Base-by-base conservation (phyloP, 148 eudicot species). In the Agrostemma githago region DNA sequence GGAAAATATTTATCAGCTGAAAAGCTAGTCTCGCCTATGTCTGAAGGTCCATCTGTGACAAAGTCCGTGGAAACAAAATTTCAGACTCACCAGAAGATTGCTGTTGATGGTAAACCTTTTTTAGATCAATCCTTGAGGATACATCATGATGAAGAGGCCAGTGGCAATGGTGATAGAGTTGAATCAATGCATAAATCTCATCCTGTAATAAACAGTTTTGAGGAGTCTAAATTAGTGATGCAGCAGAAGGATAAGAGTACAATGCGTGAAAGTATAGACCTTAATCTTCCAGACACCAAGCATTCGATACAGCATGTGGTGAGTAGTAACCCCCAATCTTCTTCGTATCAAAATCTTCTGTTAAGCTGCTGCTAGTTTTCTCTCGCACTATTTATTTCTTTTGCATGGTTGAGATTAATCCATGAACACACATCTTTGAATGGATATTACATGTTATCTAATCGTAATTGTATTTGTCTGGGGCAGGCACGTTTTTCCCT, bases 221-320 rank as follows among this genome's bases (percentile, higher is more conserved):
- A 84, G 43, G 85, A 72, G 73, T 79, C 73, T 20, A 85, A 83
- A 61, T 76, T 73, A 78, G 76, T 84, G 65, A 73, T 67, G 77
- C 90, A 84, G 74, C 80, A 76, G 71, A 86, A 83, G 74, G 99
- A 89, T 34, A 87, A 84, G 79, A 81, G 80, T 79, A 79, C 81
- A 75, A 66, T 70, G 48, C 92, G 80, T 79, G 94, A 81, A 84
- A 86, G 82, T 72, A 79, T 86, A 78, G 91, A 92, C 78, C 84
- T 83, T 74, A 87, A 86, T 83, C 77, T 81, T 69, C 84, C 94
- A 78, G 86, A 83, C 70, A 84, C 81, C 79, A 89, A 78, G 78
- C 85, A 84, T 78, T 64, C 88, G 60, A 53, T 78, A 79, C 91
- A 82, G 74, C 74, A 73, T 74, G 54, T 80, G 81, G 99, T 95